Percentiles rank a stretch among this genome's conserved stretches.
phyloP scores from a whole-genome alignment of 352 stramenopile genomes.

The Pilasporangium apinafurcum region DNA sequence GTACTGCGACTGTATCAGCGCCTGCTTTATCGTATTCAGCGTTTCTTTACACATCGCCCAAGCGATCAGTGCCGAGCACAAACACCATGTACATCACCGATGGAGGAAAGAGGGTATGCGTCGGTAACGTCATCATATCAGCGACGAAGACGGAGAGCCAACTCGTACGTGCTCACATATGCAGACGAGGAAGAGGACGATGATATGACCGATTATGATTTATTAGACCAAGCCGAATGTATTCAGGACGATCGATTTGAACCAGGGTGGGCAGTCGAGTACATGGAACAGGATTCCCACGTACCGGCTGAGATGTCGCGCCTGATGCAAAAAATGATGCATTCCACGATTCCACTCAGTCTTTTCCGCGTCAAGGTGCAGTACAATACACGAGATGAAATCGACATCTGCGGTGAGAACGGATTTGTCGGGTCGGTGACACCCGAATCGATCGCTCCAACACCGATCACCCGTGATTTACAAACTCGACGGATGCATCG shows the following conservation, averaged over 20 bases:
- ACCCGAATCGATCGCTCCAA: conserved; percentile 76
- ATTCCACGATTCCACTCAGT: conserved; percentile 65
- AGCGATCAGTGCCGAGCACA: conserved; percentile 25
- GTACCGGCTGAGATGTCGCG: conserved; percentile 58
- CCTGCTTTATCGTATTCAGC: conserved; percentile 35
- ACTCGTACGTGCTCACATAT: conserved; percentile 1
- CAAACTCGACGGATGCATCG: conserved; percentile 65
- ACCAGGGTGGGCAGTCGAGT: conserved; percentile 71
- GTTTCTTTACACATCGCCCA: conserved; percentile 27
- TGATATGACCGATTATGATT: neutral
- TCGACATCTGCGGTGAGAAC: conserved; percentile 11
- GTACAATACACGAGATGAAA: conserved; percentile 16
- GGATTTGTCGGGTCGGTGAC: conserved; percentile 48
- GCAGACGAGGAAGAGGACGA: conserved; percentile 7
- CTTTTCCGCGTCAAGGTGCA: conserved; percentile 67
- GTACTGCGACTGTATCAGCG: conserved; percentile 44
- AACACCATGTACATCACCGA: conserved; percentile 67
- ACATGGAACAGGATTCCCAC: conserved; percentile 65
- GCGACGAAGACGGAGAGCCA: conserved; percentile 1
- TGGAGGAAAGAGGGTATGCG: conserved; percentile 11
- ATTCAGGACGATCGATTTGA: conserved; percentile 21
- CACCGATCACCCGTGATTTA: conserved; percentile 66
- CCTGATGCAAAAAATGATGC: conserved; percentile 77
- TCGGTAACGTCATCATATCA: too few relatives aligned
- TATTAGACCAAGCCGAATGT: neutral